phyloP scores from a whole-genome alignment of 2,329 filamentous ascomycete genomes.

The Emmonsiellopsis sp. region DNA sequence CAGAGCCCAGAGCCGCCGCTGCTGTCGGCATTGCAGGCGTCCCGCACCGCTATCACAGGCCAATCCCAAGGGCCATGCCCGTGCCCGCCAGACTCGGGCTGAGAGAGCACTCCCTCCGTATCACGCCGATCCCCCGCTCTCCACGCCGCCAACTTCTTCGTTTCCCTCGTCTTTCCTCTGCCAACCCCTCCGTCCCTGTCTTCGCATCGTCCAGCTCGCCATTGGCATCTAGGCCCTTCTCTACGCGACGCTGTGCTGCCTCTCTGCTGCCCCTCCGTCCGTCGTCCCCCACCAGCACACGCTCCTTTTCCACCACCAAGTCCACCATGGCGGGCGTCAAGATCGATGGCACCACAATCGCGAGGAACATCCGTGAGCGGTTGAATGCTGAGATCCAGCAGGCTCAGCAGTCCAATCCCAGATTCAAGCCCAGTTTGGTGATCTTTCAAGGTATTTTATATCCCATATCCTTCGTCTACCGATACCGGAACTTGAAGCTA shows the following conservation, averaged over 20 bases:
- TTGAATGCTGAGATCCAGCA: slow-evolving; percentile 72
- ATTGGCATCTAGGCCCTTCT: slow-evolving; percentile 1
- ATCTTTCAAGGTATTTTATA: slow-evolving; percentile 75
- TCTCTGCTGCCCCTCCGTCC: not conserved
- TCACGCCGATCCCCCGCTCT: slow-evolving; percentile 1
- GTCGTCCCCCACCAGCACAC: slow-evolving; percentile 12
- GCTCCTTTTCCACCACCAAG: slow-evolving; percentile 44
- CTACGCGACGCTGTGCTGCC: slow-evolving; percentile 12
- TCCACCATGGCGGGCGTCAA: slow-evolving; percentile 73
- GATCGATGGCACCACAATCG: slow-evolving; percentile 94
- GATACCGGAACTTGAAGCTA: not conserved
- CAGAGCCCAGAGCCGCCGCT: not conserved
- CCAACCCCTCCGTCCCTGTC: slow-evolving; percentile 6
- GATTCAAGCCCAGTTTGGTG: slow-evolving; percentile 81
- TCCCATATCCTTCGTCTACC: not conserved
- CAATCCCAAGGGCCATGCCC: slow-evolving; percentile 8
- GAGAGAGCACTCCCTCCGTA: slow-evolving; percentile 1
- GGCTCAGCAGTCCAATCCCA: slow-evolving; percentile 72
- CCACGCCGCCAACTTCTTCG: not conserved
- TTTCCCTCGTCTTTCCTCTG: slow-evolving; percentile 6
- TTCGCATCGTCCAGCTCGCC: slow-evolving; percentile 2
- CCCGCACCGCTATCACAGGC: not conserved
- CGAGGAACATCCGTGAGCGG: slow-evolving; percentile 77
- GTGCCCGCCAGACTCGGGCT: slow-evolving; percentile 14
- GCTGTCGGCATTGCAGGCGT: not conserved